These are phyloP conservation scores for Cairneyella variabilis DNA, from an alignment of 495 filamentous ascomycete genomes.

Conservation along the genomic window DNA sequence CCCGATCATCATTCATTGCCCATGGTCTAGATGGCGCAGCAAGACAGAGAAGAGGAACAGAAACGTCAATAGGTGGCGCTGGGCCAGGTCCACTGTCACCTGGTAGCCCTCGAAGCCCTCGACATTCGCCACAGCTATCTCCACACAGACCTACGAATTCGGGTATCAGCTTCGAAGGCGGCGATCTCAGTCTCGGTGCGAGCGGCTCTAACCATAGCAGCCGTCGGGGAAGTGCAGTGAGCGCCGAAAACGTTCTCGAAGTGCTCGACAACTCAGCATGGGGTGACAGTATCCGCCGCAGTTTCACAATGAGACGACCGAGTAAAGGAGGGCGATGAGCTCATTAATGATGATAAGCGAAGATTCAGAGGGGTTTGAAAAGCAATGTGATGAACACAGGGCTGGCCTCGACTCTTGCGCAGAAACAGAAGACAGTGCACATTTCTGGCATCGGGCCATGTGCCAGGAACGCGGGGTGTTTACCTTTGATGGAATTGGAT, in stretches of 20 bases:
- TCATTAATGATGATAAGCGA: slow-evolving; percentile 13
- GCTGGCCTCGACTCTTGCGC: too few species aligned
- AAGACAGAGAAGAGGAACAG: slow-evolving; percentile 30
- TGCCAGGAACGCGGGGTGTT: slow-evolving; percentile 4
- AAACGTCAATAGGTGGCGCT: slow-evolving; percentile 18
- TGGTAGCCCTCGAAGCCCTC: slow-evolving; percentile 7
- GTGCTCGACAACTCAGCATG: slow-evolving; percentile 83
- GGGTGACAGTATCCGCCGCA: slow-evolving; percentile 87
- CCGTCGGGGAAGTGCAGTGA: slow-evolving; percentile 64
- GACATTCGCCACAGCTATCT: slow-evolving; percentile 16
- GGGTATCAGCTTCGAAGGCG: slow-evolving; percentile 24
- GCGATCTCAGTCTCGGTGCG: slow-evolving; percentile 26
- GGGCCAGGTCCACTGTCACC: slow-evolving; percentile 11
- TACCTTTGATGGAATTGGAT: slow-evolving; percentile 5
- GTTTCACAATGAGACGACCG: slow-evolving; percentile 71
- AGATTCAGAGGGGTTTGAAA: slow-evolving; percentile 14
- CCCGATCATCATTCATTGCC: slow-evolving; percentile 21
- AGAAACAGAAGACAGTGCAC: too few species aligned
- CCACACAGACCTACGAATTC: slow-evolving; percentile 26
- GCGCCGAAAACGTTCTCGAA: slow-evolving; percentile 72
- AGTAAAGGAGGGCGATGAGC: slow-evolving; percentile 1
- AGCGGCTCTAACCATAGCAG: slow-evolving; percentile 35
- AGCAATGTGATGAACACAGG: slow-evolving; percentile 6
- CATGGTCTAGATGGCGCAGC: slow-evolving; percentile 21
- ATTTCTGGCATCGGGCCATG: slow-evolving; percentile 9